Evolutionary conservation across 2,329 filamentous ascomycete species (phyloP).

Genomic region (Diaporthe velutina): DNA sequence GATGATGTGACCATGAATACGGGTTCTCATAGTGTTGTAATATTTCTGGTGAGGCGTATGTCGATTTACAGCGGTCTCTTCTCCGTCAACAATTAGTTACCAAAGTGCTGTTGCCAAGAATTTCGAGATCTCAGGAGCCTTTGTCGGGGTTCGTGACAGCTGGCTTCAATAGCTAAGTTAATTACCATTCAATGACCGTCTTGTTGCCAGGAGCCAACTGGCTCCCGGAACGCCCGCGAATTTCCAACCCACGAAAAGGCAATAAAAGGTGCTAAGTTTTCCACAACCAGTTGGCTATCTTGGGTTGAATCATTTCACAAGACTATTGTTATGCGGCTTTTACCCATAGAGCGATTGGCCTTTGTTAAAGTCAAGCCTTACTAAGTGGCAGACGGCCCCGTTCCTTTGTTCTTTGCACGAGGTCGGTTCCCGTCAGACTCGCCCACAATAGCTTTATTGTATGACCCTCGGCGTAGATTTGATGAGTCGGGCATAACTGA

Average conservation of each 20-base stretch:
- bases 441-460: neutral
- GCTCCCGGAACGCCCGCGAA: too few relatives aligned
- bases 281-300: neutral
- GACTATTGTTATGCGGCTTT: neutral
- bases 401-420: neutral
- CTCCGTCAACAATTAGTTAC: too few relatives aligned
- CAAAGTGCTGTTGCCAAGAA: neutral
- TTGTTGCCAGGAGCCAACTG: too few relatives aligned
- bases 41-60: neutral
- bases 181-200: neutral
- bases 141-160: too few relatives aligned
- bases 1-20: neutral
- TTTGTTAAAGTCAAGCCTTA: neutral
- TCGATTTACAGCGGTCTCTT: accelerated
- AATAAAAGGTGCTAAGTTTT: neutral
- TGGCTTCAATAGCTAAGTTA: too few relatives aligned
- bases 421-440: too few relatives aligned
- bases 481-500: neutral
- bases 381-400: neutral
- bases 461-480: too few relatives aligned
- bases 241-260: neutral
- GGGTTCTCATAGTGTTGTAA: neutral
- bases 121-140: neutral
- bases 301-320: neutral
- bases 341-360: neutral